These are phyloP conservation scores for Fusarium sororula DNA, from an alignment of 2,329 filamentous ascomycete genomes.

Conservation along the genomic window DNA sequence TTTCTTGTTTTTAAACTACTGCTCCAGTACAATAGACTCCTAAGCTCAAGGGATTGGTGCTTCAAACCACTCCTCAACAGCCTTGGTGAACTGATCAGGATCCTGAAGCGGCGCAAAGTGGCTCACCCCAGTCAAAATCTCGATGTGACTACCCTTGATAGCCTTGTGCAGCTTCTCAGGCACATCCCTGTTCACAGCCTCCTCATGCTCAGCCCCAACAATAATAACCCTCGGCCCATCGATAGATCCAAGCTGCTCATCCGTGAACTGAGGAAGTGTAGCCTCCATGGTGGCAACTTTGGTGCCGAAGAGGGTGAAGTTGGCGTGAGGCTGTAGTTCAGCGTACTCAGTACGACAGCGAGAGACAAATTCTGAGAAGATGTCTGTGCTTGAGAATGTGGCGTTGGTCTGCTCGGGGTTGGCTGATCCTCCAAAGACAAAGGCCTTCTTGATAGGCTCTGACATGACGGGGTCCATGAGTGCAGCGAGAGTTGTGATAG, in stretches of 20 bases:
- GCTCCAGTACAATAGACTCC: rapidly evolving
- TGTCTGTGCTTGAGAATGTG: slow-evolving; percentile 44
- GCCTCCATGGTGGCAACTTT: slow-evolving; percentile 51
- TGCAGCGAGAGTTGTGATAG: slow-evolving; percentile 49
- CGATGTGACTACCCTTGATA: slow-evolving; percentile 50
- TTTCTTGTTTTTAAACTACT: background rate
- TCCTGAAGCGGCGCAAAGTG: slow-evolving; percentile 56
- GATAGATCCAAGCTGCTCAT: slow-evolving; percentile 42
- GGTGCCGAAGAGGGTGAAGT: slow-evolving; percentile 49
- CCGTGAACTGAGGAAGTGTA: slow-evolving; percentile 47
- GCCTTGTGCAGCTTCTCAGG: slow-evolving; percentile 47
- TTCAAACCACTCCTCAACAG: slow-evolving; percentile 42
- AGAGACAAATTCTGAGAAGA: slow-evolving; percentile 48
- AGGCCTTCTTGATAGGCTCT: slow-evolving; percentile 50
- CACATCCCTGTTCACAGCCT: slow-evolving; percentile 52
- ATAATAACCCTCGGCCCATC: slow-evolving; percentile 44
- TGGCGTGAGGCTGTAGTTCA: slow-evolving; percentile 46
- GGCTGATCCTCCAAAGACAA: slow-evolving; percentile 50
- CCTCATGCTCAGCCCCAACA: slow-evolving; percentile 47
- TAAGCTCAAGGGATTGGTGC: background rate
- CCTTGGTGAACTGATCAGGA: slow-evolving; percentile 47
- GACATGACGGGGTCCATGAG: slow-evolving; percentile 46
- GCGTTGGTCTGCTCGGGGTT: slow-evolving; percentile 48
- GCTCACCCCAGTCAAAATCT: slow-evolving; percentile 50
- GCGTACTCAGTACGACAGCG: slow-evolving; percentile 50